Evolutionary conservation across 208 protist species (phyloP).

Genomic region (Leishmania gerbilli): DNA sequence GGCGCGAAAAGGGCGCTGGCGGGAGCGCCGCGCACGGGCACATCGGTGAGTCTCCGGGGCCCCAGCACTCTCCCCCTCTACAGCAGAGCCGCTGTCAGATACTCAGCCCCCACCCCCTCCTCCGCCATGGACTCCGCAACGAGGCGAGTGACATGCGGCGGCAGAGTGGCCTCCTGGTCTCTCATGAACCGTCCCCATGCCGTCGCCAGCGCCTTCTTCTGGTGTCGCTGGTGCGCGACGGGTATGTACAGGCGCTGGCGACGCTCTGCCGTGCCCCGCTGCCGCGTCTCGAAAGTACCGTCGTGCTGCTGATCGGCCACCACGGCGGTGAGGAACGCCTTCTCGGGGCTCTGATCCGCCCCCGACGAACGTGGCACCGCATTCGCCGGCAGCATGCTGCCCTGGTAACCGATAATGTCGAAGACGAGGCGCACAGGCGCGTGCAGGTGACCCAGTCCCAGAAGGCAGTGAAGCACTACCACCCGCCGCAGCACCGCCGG

Average conservation of each 20-base stretch:
- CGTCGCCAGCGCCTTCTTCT: constrained; percentile 33
- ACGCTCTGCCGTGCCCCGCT: constrained; percentile 24
- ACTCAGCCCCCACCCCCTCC: constrained; percentile 58
- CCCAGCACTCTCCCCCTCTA: neutral
- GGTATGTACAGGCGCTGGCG: constrained; percentile 57
- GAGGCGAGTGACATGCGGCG: constrained; percentile 27
- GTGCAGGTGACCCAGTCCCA: constrained; percentile 58
- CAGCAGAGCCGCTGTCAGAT: constrained; percentile 56
- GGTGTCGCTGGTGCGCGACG: constrained; percentile 36
- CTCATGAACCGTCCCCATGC: constrained; percentile 39
- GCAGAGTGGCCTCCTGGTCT: constrained; percentile 28
- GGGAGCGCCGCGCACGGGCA: neutral
- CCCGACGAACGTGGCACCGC: neutral
- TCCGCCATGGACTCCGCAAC: constrained; percentile 51
- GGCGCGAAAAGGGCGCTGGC: neutral
- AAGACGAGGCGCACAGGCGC: constrained; percentile 69
- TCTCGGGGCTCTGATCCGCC: neutral
- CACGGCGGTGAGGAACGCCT: constrained; percentile 9
- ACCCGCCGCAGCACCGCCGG: constrained; percentile 27
- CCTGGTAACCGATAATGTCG: constrained; percentile 42
- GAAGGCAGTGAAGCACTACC: constrained; percentile 48
- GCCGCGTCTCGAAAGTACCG: constrained; percentile 40
- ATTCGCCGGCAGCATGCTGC: neutral
- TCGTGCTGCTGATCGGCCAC: constrained; percentile 8
- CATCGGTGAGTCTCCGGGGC: neutral